A percentile compares a stretch with the other conserved stretches of the same genome.
These are phyloP conservation scores for Mikania micrantha DNA, from an alignment of 129 eudicot genomes.

Conservation along the genomic window DNA sequence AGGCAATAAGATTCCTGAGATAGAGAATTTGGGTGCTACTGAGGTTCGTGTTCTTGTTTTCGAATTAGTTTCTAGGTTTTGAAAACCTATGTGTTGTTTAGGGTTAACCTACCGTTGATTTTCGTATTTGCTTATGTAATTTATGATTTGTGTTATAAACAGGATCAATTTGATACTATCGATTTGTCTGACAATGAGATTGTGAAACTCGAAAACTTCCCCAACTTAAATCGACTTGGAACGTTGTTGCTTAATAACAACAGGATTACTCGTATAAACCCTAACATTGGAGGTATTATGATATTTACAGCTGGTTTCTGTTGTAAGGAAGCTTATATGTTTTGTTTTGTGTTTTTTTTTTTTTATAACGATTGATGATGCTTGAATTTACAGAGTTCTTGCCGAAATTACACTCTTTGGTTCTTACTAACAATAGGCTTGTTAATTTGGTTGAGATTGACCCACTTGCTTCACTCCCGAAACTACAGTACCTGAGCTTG, in stretches of 20 bases:
- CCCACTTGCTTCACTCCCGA: slow-evolving; percentile 89
- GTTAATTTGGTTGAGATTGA: slow-evolving; percentile 95
- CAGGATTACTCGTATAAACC: no score
- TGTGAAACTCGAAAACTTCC: no score
- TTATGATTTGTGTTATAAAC: no score
- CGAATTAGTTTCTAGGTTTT: slow-evolving; percentile 21
- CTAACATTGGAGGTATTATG: no score
- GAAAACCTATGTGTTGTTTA: neutral
- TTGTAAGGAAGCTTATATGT: neutral
- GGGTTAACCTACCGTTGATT: neutral
- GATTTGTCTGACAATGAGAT: no score
- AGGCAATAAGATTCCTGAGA: slow-evolving; percentile 89
- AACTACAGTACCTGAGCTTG: slow-evolving; percentile 78
- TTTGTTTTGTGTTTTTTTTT: slow-evolving; percentile 12
- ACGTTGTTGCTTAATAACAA: no score
- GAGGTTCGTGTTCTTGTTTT: slow-evolving; percentile 45
- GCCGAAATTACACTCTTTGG: slow-evolving; percentile 95
- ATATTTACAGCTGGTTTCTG: no score
- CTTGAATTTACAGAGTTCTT: slow-evolving; percentile 71
- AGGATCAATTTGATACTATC: no score
- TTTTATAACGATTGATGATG: slow-evolving; percentile 28
- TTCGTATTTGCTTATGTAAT: no score
- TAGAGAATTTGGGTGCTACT: slow-evolving; percentile 95
- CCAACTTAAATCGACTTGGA: no score
- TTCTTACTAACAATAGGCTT: slow-evolving; percentile 90